Evolutionary conservation across 2,329 filamentous ascomycete genomes (phyloP).

Genomic region (Aspergillus amoenus): DNA sequence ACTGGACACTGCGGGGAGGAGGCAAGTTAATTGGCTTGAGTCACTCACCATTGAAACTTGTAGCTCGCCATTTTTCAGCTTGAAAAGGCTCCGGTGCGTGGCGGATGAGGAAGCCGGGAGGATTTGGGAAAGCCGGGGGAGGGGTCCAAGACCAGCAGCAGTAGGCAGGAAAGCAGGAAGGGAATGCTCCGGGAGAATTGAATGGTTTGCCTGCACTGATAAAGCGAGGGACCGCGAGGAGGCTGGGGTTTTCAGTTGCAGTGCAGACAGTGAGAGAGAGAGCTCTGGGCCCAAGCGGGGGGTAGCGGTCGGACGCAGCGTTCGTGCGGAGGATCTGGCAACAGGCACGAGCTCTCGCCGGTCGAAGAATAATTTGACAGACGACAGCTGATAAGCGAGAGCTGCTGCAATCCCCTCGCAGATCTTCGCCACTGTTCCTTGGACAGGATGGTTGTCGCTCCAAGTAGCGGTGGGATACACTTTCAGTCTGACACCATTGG

Average conservation of each 20-base stretch:
- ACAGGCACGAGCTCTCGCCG: not conserved
- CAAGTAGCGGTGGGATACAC: conserved; percentile 10
- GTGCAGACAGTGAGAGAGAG: not conserved
- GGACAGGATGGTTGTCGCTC: not conserved
- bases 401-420: not conserved
- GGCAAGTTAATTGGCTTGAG: conserved; percentile 1
- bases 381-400: not conserved
- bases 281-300: conserved; percentile 14
- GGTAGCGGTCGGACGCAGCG: conserved; percentile 13
- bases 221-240: conserved; percentile 4
- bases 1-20: not conserved
- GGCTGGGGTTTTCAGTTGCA: conserved; percentile 12
- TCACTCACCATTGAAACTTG: conserved; percentile 40
- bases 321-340: conserved; percentile 10
- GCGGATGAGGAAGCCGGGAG: not conserved
- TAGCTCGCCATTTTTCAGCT: conserved; percentile 32
- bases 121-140: not conserved
- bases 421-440: not conserved
- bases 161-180: too few relatives aligned
- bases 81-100: not conserved
- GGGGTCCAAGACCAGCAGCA: too few relatives aligned
- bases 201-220: conserved; percentile 1
- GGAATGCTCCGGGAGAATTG: not conserved
- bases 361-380: too few relatives aligned
- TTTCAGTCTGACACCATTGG: not conserved